Evolutionary conservation across 176 grass and related monocot genomes (phyloP), one percentile per base, ranked within the genome.

Genomic region (Lolium perenne): DNA sequence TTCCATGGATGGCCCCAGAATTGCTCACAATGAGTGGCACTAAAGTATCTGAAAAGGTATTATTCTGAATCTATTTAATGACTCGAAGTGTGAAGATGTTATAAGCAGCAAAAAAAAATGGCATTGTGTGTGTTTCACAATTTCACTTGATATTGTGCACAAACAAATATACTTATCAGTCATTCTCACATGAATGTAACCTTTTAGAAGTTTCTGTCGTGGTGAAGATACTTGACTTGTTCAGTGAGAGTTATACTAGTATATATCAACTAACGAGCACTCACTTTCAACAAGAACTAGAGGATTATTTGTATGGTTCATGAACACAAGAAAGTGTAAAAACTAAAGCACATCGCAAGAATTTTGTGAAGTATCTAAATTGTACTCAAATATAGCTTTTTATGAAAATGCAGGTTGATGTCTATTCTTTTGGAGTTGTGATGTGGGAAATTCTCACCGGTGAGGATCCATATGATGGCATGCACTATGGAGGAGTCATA

Each of bases 381-480:
- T 79, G 10, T 58, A 4, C 25, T 65, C 14, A 56, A 77, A 74
- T 51, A 32, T 20, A 78, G 10, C 8, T 20, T 43, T 86, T 64
- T 81, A 25, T 76, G 80, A 54, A 59, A 63, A 62, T 15, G 64
- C 87, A 98, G 95, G 78, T 98, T 74, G 95, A 98, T 83, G 91
- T 95, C 48, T 98, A 98, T 79, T 95, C 93, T 32, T 98, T 95
- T 61, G 93, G 93, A 46, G 88, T 95, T 80, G 95, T 98, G 8
- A 92, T 98, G 95, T 95, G 93, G 95, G 95, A 98, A 88, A 98
- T 98, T 92, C 86, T 98, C 47, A 95, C 93, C 0, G 89, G 95
- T 41, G 81, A 95, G 21, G 95, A 98, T 65, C 95, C 93, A 51
- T 98, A 98, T 60, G 91, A 76, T 79, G 91, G 89, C 74, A 92